Base-by-base conservation (phyloP, 495 filamentous ascomycete species). In the Glutinoglossum americanum region DNA sequence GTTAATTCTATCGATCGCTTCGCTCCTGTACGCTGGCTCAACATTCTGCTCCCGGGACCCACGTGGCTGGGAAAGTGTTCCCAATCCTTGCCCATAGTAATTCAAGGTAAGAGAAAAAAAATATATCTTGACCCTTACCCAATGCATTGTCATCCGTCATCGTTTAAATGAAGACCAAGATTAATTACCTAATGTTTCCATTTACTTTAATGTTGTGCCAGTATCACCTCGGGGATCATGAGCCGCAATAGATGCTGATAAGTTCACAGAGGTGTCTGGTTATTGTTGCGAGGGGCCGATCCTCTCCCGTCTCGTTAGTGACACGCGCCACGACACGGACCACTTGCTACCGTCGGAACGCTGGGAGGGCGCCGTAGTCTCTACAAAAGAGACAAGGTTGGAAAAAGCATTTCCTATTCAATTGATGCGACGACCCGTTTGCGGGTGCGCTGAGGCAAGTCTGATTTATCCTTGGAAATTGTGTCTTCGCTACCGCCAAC, bases 401-500 rank as follows among this genome's bases (percentile, higher is more conserved):
- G 28, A 30, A 53, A 13, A n/a, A 3, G 23, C 21, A 17, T 28
- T 28, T 25, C 47, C 47, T 53, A 27, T 17, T 30, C 49, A 53
- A 53, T 53, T 53, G 49, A 53, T 53, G 49, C 49, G 49, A 28
- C 49, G 19, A 17, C 26, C 49, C 25, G 49, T 15, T 53, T 53
- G 28, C 49, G 49, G 49, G 49, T 30, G 23, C 49, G 49, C 26
- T 53, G 49, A 27, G 23, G 19, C 49, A 17, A 53, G 30, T 53
- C 49, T 53, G 49, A 53, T 32, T 53, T 53, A 53, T 30, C 49
- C 49, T 53, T 53, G 49, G 49, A 53, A 53, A 53, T 53, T 53
- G 21, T 33, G 11, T 15, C 7, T 32, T 53, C 49, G 49, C 49
- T 53, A 53, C 49, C 49, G n/a, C 23, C 49, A 21, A 17, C 8